Evolutionary conservation across 352 stramenopile species (phyloP).

Genomic region (Plasmopara viticola): DNA sequence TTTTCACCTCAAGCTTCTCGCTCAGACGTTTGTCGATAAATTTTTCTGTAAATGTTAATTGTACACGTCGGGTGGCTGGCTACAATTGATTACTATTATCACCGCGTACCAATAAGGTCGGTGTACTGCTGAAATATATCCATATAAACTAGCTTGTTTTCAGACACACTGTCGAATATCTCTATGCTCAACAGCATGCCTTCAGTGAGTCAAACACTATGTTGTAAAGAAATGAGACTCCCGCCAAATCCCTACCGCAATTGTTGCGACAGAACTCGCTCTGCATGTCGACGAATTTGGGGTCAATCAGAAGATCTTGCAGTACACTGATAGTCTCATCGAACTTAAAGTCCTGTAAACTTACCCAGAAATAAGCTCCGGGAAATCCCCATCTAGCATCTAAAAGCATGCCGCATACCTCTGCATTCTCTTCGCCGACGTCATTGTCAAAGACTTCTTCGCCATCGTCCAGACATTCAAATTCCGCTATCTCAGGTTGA

Average conservation of each 20-base stretch:
- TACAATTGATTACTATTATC: background rate
- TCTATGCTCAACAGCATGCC: constrained; percentile 24
- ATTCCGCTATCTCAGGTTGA: constrained; percentile 48
- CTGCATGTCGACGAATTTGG: constrained; percentile 71
- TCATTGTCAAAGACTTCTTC: constrained; percentile 66
- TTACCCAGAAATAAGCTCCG: background rate
- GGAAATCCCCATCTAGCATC: background rate
- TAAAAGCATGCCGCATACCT: constrained; percentile 18
- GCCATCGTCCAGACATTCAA: constrained; percentile 32
- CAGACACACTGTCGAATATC: constrained; percentile 75
- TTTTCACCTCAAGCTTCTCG: constrained; percentile 54
- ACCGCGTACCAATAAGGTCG: constrained; percentile 55
- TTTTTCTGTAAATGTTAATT: constrained; percentile 30
- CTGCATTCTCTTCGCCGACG: constrained; percentile 56
- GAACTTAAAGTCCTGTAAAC: constrained; percentile 49
- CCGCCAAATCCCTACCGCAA: constrained; percentile 39
- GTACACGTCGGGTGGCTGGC: background rate
- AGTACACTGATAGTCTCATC: constrained; percentile 77
- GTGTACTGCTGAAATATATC: constrained; percentile 76
- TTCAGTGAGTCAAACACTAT: background rate
- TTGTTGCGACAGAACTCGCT: constrained; percentile 73
- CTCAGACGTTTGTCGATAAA: constrained; percentile 60
- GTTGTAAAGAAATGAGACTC: background rate
- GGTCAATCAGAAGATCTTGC: constrained; percentile 75
- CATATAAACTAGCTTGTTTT: constrained; percentile 84